Base-by-base conservation (phyloP, 352 stramenopile genomes). In the Saprolegnia diclina region DNA sequence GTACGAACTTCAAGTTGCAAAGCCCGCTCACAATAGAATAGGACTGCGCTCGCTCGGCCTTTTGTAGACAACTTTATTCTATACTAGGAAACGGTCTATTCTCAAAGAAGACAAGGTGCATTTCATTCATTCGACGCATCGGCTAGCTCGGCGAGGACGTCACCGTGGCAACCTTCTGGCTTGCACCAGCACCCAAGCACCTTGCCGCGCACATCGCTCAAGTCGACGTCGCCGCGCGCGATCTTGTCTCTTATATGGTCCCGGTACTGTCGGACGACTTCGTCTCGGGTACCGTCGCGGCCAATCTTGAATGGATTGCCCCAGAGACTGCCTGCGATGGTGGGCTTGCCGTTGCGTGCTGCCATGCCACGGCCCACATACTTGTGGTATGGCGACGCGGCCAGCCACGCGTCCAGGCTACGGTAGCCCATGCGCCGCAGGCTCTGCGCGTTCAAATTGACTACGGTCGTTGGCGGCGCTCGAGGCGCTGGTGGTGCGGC, bases 281-380 rank as follows among this genome's bases (percentile, higher is more conserved):
- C 52, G 11, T 59, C 52, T 21, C 52, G 52, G 35, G 52, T 59
- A 4, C 52, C 52, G 19, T 4, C n/a, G 7, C 13, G 13, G 24
- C 52, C 52, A 9, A 59, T 59, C 35, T 59, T 59, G 35, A 59
- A 59, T 9, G 52, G 52, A 24, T 59, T 59, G 11, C 52, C 52
- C 52, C 52, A 59, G 11, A 59, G 4, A 11, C 52, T 59, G 11
- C 52, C 52, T 11, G n/a, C 4, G 3, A 59, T 26, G 3, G 52
- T 9, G 16, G 52, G 35, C 35, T 59, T 59, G 52, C n/a, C n/a
- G 24, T 59, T 9, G 52, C 35, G 35, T 7, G 52, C 52, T 9
- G 52, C 11, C 52, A 59, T 59, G 35, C 24, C n/a, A 19, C 52
- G 52, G 10, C 52, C 52, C 11, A 59, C 19, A 59, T 59, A 59